phyloP scores from a whole-genome alignment of 2,329 filamentous ascomycete genomes.

The Colletotrichum viniferum region DNA sequence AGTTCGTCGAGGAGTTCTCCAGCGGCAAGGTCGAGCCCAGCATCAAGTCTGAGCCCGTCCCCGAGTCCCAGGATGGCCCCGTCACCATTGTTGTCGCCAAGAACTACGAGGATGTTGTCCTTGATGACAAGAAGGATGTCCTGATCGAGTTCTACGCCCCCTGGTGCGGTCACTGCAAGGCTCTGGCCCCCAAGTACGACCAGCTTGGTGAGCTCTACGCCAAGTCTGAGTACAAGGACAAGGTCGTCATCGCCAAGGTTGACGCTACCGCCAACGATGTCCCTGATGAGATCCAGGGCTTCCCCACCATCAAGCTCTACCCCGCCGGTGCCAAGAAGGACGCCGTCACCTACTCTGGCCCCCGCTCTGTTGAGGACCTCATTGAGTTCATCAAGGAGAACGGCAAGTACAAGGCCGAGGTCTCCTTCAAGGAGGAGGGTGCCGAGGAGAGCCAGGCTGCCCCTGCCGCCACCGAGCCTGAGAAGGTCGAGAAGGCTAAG shows the following conservation, averaged over 20 bases:
- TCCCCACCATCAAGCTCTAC: constrained; percentile 99
- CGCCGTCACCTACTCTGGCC: constrained; percentile 85
- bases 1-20: constrained; percentile 85
- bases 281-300: constrained; percentile 94
- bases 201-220: constrained; percentile 82
- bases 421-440: constrained; percentile 59
- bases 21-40: constrained; percentile 90
- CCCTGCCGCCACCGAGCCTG: constrained; percentile 55
- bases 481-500: constrained; percentile 38
- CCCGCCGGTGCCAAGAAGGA: constrained; percentile 85
- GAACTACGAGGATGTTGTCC: constrained; percentile 89
- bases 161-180: constrained; percentile 99
- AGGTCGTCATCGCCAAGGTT: constrained; percentile 95
- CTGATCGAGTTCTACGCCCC: constrained; percentile 98
- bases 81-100: constrained; percentile 91
- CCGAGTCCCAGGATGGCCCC: constrained; percentile 88
- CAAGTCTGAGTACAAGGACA: constrained; percentile 78
- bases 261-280: constrained; percentile 97
- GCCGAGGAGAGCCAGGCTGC: constrained; percentile 57
- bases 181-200: constrained; percentile 94
- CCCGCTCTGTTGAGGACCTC: constrained; percentile 89
- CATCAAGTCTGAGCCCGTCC: constrained; percentile 98
- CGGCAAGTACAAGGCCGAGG: constrained; percentile 84
- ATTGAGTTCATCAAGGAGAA: constrained; percentile 93
- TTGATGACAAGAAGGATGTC: constrained; percentile 95